phyloP scores from a whole-genome alignment of 1,284 basidiomycete genomes.

The Abortiporus biennis region DNA sequence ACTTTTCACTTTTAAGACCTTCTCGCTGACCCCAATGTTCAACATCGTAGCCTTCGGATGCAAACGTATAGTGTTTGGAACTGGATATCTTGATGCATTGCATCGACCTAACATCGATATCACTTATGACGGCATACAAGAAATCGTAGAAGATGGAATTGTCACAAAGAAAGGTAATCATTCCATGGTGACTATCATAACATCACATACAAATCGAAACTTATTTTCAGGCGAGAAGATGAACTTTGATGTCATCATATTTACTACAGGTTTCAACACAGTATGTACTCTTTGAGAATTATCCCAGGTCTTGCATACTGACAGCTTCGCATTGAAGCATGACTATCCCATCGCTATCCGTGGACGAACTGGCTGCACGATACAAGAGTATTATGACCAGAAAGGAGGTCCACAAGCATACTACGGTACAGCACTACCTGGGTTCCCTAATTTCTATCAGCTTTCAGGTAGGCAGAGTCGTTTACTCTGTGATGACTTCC shows the following conservation, averaged over 20 bases:
- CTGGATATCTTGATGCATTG: constrained; percentile 33
- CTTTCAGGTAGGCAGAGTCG: constrained; percentile 37
- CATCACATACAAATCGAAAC: background rate
- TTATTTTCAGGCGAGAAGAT: constrained; percentile 11
- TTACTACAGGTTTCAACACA: constrained; percentile 28
- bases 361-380: constrained; percentile 23
- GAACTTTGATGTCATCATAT: constrained; percentile 15
- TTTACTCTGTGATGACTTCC: constrained; percentile 3
- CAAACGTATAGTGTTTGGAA: constrained; percentile 31
- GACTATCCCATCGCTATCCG: constrained; percentile 25
- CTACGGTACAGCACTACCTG: constrained; percentile 32
- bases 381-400: constrained; percentile 32
- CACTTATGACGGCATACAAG: constrained; percentile 31
- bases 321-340: constrained; percentile 18
- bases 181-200: background rate
- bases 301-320: constrained; percentile 37
- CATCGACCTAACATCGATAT: constrained; percentile 36
- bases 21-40: background rate
- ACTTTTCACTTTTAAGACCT: background rate
- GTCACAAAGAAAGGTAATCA: constrained; percentile 27
- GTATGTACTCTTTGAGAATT: constrained; percentile 27
- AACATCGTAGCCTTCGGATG: constrained; percentile 29
- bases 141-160: constrained; percentile 31
- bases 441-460: constrained; percentile 28
- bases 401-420: constrained; percentile 35